phyloP scores from a whole-genome alignment of 495 filamentous ascomycete species.

The Xylaria cubensis region DNA sequence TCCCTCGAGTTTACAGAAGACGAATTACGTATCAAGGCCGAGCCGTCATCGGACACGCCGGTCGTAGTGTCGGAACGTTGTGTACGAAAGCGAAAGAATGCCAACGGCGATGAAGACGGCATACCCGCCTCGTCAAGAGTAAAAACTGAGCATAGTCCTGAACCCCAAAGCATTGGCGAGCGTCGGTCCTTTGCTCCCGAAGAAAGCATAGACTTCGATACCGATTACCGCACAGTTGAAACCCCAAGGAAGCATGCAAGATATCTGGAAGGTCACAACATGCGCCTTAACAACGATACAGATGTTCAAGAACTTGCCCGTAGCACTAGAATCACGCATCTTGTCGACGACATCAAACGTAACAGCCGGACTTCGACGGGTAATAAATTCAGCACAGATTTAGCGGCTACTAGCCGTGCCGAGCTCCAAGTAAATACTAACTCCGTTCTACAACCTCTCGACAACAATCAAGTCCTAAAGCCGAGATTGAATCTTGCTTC shows the following conservation, averaged over 20 bases:
- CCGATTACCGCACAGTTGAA: slow-evolving; percentile 63
- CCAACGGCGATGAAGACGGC: slow-evolving; percentile 25
- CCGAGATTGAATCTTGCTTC: neutral
- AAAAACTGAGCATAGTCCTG: slow-evolving; percentile 45
- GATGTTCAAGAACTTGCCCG: neutral
- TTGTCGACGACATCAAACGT: neutral
- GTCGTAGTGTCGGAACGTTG: slow-evolving; percentile 52
- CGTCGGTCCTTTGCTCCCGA: slow-evolving; percentile 44
- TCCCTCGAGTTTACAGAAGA: neutral
- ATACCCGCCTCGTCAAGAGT: slow-evolving; percentile 34
- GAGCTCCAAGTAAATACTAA: neutral
- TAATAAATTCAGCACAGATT: neutral
- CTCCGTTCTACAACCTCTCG: slow-evolving; percentile 12
- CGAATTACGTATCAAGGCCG: slow-evolving; percentile 44
- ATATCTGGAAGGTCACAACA: slow-evolving; percentile 8
- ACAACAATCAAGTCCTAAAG: slow-evolving; percentile 22
- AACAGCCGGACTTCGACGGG: neutral
- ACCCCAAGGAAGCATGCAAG: slow-evolving; percentile 66
- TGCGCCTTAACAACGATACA: neutral
- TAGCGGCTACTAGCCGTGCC: neutral
- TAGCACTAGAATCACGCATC: neutral
- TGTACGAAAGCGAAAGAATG: slow-evolving; percentile 50
- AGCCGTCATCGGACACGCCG: slow-evolving; percentile 53
- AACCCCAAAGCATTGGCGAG: slow-evolving; percentile 45
- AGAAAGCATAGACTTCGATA: slow-evolving; percentile 77